Evolutionary conservation across 352 stramenopile genomes (phyloP).

Genomic region (Phytophthora capsici): DNA sequence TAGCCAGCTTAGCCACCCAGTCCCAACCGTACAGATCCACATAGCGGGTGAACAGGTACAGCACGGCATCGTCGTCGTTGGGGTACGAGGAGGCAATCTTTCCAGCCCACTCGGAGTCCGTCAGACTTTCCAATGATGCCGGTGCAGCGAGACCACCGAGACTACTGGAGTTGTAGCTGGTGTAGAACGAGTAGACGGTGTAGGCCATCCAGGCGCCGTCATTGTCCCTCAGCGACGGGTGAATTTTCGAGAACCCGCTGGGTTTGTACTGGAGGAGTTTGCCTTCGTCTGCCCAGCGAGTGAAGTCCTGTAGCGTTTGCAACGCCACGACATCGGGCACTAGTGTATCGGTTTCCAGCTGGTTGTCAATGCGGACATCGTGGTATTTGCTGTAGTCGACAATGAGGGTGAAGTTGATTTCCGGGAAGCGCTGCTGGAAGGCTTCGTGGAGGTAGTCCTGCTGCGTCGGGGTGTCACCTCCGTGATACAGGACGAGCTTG

Average conservation of each 20-base stretch:
- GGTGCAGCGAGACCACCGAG: slow-evolving; percentile 22
- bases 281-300: slow-evolving; percentile 42
- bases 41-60: slow-evolving; percentile 54
- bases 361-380: slow-evolving; percentile 66
- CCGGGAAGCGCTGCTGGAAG: slow-evolving; percentile 40
- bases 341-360: slow-evolving; percentile 50
- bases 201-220: slow-evolving; percentile 46
- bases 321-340: slow-evolving; percentile 51
- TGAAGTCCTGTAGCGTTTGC: slow-evolving; percentile 59
- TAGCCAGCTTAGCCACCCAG: slow-evolving; percentile 49
- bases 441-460: slow-evolving; percentile 28
- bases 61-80: slow-evolving; percentile 53
- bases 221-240: slow-evolving; percentile 40
- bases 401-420: slow-evolving; percentile 68
- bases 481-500: slow-evolving; percentile 51
- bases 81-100: slow-evolving; percentile 59
- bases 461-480: slow-evolving; percentile 44
- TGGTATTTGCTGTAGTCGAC: slow-evolving; percentile 70
- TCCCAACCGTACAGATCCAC: slow-evolving; percentile 60
- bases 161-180: slow-evolving; percentile 36
- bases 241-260: slow-evolving; percentile 53
- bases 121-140: slow-evolving; percentile 29
- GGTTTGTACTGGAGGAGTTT: slow-evolving; percentile 59
- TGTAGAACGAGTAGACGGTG: slow-evolving; percentile 44
- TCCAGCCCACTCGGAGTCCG: slow-evolving; percentile 38